These are phyloP conservation scores for Aspergillus bombycis DNA, from an alignment of 2,329 filamentous ascomycete genomes.

Conservation along the genomic window DNA sequence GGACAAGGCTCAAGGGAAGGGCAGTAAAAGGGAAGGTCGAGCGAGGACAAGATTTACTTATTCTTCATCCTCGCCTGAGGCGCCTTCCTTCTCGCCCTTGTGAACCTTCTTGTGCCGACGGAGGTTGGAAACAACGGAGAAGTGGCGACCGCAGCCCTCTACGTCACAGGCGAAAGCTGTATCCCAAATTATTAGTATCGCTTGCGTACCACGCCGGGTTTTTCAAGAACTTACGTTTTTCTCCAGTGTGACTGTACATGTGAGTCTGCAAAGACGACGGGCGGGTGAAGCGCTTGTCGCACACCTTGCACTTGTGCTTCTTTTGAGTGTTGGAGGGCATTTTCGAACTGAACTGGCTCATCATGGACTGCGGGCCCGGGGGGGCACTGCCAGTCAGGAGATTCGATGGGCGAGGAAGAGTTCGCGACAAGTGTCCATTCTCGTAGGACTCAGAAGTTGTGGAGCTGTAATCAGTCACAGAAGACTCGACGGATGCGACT, in stretches of 20 bases:
- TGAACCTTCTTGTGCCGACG: conserved; percentile 95
- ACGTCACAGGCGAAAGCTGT: conserved; percentile 92
- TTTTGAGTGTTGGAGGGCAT: conserved; percentile 94
- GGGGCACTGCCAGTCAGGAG: conserved; percentile 66
- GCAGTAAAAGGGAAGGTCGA: conserved; percentile 11
- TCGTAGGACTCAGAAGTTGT: conserved; percentile 82
- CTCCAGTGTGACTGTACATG: conserved; percentile 98
- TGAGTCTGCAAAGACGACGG: conserved; percentile 95
- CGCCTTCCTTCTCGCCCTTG: conserved; percentile 61
- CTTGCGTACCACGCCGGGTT: not conserved
- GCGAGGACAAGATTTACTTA: conserved; percentile 23
- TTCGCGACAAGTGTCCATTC: conserved; percentile 71
- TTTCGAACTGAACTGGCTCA: conserved; percentile 97
- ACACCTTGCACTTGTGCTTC: conserved; percentile 99
- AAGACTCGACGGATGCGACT: conserved; percentile 68
- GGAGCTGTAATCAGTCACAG: conserved; percentile 90
- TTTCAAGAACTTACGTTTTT: conserved; percentile 79
- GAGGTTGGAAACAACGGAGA: conserved; percentile 95
- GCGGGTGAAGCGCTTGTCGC: conserved; percentile 94
- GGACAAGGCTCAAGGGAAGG: conserved; percentile 19
- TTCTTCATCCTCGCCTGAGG: conserved; percentile 46
- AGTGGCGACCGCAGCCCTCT: conserved; percentile 91
- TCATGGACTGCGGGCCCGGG: conserved; percentile 93
- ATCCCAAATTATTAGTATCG: conserved; percentile 23
- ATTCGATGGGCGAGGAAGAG: conserved; percentile 77